Evolutionary conservation across 495 filamentous ascomycete species (phyloP), one percentile per base, ranked within the genome.

Genomic region (Rhizodiscina lignyota): DNA sequence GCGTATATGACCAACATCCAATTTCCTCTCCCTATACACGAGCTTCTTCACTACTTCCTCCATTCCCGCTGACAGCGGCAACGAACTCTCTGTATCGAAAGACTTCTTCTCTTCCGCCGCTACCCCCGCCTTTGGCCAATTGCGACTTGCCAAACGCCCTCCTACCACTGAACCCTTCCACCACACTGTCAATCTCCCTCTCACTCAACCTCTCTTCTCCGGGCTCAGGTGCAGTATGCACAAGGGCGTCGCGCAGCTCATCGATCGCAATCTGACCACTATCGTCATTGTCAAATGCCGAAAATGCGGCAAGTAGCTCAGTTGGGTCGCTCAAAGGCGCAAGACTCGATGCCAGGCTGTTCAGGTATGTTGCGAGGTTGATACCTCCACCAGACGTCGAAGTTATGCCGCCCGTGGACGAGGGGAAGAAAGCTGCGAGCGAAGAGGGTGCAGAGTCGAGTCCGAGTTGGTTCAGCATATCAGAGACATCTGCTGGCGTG

Each of bases 221-320:
- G 1, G 67, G 62, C 40, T 86, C 83, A 2, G 81, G 79, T 8
- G 70, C 69, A 4, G 85, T 92, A 43, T 86, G 67, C 32, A 93
- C 49, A 32, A 97, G 52, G 2, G 87, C 83, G 44, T 87, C 80
- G 23, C 78, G 68, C 32, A 97, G 59, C 53, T 93, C 87, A 1
- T 54, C 64, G 13, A 89, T 62, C 48, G 94, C 83, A 21, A 96
- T 71, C 52, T 93, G 83, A 5, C 91, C 89, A 47, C 79, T 84
- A 53, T 97, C 89, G 43, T 91, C 83, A 42, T 91, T 81, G 47
- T 97, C 89, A 44, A 97, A 97, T 0, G 91, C 91, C 6, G 80
- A 79, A 42, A 97, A 83, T 0, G 91, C 89, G 4, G 80, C 83
- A 2, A 78, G 47, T 0, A 97, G 68, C 41, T 97, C 89, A 16